phyloP scores from a whole-genome alignment of 495 filamentous ascomycete species.

The Aspergillus saccharolyticus region DNA sequence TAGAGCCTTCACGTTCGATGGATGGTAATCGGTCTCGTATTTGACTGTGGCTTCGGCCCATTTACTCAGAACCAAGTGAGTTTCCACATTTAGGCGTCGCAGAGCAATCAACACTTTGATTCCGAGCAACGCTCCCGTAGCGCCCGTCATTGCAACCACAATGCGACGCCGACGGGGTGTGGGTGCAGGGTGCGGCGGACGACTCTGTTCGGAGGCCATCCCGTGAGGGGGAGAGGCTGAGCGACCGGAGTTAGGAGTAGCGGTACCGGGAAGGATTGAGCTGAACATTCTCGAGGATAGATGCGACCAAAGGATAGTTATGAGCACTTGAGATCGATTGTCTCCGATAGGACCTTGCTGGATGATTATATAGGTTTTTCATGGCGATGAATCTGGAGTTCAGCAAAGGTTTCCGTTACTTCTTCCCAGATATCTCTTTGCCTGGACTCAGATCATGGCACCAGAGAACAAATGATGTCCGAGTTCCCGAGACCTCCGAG shows the following conservation, averaged over 20 bases:
- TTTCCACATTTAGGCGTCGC: slow-evolving; percentile 35
- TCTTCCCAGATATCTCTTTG: neutral
- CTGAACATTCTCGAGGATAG: too few species aligned
- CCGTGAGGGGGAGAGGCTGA: neutral
- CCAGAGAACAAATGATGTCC: neutral
- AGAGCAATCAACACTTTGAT: slow-evolving; percentile 35
- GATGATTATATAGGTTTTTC: neutral
- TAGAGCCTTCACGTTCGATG: slow-evolving; percentile 29
- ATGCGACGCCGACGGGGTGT: slow-evolving; percentile 19
- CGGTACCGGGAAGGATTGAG: slow-evolving; percentile 2
- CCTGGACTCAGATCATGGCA: neutral
- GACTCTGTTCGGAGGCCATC: neutral
- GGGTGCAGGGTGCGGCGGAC: neutral
- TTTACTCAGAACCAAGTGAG: slow-evolving; percentile 40
- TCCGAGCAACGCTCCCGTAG: slow-evolving; percentile 35
- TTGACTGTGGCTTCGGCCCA: slow-evolving; percentile 41
- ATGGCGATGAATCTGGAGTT: neutral
- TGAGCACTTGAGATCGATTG: neutral
- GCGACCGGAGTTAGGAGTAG: slow-evolving; percentile 4
- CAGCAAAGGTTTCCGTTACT: neutral
- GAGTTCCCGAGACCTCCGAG: slow-evolving; percentile 8
- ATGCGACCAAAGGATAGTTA: neutral
- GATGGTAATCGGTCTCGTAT: slow-evolving; percentile 37
- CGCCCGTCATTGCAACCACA: slow-evolving; percentile 39
- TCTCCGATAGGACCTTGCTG: neutral